phyloP scores from a whole-genome alignment of 2,329 filamentous ascomycete species.

The Stagonosporopsis vannaccii region DNA sequence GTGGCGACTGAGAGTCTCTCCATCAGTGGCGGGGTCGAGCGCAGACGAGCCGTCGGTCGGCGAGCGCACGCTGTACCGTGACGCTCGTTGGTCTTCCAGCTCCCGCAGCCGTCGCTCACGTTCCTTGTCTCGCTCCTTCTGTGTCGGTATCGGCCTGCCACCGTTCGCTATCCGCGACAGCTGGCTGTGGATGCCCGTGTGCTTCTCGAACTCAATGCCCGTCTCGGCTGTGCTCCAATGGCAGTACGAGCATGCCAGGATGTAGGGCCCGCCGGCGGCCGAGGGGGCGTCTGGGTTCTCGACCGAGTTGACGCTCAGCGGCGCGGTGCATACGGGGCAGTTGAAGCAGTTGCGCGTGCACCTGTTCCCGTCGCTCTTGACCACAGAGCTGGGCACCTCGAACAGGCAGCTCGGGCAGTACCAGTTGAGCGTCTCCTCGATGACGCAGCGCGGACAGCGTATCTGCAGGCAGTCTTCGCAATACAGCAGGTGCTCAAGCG shows the following conservation, averaged over 20 bases:
- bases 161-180: constrained; percentile 71
- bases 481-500: constrained; percentile 91
- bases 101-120: constrained; percentile 46
- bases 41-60: constrained; percentile 23
- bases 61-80: constrained; percentile 14
- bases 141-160: constrained; percentile 49
- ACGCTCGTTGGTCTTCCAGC: constrained; percentile 30
- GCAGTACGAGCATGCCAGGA: constrained; percentile 88
- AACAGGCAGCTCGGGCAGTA: constrained; percentile 96
- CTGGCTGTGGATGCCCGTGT: constrained; percentile 84
- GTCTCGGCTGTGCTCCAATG: constrained; percentile 92
- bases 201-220: constrained; percentile 87
- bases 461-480: constrained; percentile 98
- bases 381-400: constrained; percentile 90
- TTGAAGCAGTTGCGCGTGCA: constrained; percentile 96
- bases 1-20: constrained; percentile 60
- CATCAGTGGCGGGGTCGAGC: constrained; percentile 21
- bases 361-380: constrained; percentile 92
- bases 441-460: constrained; percentile 87
- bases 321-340: constrained; percentile 86
- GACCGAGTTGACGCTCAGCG: constrained; percentile 76
- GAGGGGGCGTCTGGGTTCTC: constrained; percentile 56
- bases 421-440: constrained; percentile 93
- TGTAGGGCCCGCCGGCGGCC: constrained; percentile 67
- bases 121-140: constrained; percentile 51